Evolutionary conservation across 192 early-diverging fungal species (phyloP), one percentile per base, ranked within the genome.

Genomic region (Spinellus fusiger): DNA sequence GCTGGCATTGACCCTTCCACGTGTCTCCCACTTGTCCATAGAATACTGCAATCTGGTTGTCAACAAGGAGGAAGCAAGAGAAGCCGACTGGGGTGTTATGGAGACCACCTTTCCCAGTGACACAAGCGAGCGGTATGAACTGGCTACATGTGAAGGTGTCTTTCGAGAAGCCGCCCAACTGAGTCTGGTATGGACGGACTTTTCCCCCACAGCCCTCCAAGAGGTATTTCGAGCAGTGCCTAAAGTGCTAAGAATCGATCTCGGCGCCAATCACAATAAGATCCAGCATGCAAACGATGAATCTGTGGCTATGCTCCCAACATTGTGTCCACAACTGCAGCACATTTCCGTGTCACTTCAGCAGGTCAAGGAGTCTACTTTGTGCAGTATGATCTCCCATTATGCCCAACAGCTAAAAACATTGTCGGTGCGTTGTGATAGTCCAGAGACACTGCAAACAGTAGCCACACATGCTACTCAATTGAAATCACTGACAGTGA

Each of bases 221-320:
- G 44, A 59, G 28, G 29, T 59, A 4, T 26, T 59, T 48, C 18
- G 22, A 26, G 27, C 20, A 18, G 31, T 29, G 22, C 57, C 57
- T 40, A 48, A 48, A n/a, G 16, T 59, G 25, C 31, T 18, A 26
- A 18, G 29, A 16, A 47, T 59, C 18, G 27, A 47, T 28, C 46
- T 59, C 38, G 57, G 57, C 20, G 57, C 57, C 6, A 59, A 59
- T 31, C 57, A 59, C 46, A 59, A 59, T 47, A 25, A 46, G 31
- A 48, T 29, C 5, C 40, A 25, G n/a, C 9, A 26, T 8, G 57
- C 57, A 16, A 59, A 59, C 27, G 57, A 59, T 20, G 46, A 9
- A 8, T 26, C 44, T 3, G 38, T 59, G 15, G 25, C 18, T 6
- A 48, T 46, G 13, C 23, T 59, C 8, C 32, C 25, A 29, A 29